phyloP scores from a whole-genome alignment of 1,284 basidiomycete species.

The Erythrobasidium hasegawianum region DNA sequence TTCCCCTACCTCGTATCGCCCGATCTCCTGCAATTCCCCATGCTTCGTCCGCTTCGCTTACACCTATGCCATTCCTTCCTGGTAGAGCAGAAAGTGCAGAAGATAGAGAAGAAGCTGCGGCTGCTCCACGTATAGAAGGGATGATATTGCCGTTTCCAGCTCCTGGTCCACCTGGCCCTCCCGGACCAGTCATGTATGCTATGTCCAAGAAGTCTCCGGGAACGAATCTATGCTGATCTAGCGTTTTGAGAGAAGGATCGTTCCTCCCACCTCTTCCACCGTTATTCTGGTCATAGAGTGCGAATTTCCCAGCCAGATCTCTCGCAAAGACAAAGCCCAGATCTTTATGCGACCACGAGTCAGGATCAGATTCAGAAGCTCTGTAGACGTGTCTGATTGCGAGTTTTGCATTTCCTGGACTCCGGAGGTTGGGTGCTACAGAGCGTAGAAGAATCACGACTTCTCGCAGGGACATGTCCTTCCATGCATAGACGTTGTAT shows the following conservation, averaged over 20 bases:
- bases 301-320: conserved; percentile 36
- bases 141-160: background rate
- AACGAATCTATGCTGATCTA: conserved; percentile 41
- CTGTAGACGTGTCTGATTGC: conserved; percentile 41
- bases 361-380: conserved; percentile 30
- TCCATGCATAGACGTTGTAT: conserved; percentile 23
- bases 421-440: conserved; percentile 33
- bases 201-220: conserved; percentile 42
- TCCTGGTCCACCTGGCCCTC: background rate
- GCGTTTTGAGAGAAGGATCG: conserved; percentile 28
- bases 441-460: conserved; percentile 38
- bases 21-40: conserved; percentile 32
- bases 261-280: conserved; percentile 3
- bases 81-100: background rate
- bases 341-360: conserved; percentile 35
- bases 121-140: background rate
- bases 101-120: background rate
- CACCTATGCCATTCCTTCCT: conserved; percentile 6
- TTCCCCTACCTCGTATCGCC: conserved; percentile 3
- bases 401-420: conserved; percentile 34
- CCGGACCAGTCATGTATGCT: conserved; percentile 32
- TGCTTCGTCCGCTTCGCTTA: conserved; percentile 25
- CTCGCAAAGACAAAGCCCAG: conserved; percentile 35
- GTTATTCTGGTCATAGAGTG: background rate
- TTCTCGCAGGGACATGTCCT: conserved; percentile 42